Conservation (phyloP, 106 monocot genomes). For the Apostasia shenzhenica region DNA sequence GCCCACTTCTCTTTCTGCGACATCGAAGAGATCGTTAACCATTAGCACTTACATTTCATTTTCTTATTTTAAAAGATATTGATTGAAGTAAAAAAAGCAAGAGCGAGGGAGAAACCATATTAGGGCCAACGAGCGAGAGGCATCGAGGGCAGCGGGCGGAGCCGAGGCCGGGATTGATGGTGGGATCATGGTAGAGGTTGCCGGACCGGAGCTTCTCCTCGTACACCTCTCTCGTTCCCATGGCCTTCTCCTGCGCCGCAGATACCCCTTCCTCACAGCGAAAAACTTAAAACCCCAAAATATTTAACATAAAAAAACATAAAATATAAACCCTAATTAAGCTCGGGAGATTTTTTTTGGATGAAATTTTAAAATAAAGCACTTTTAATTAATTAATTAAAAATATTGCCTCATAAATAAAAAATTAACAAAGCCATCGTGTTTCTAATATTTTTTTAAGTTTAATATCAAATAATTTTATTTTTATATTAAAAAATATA, state of each 20-base stretch:
- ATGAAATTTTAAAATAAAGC: too few relatives aligned
- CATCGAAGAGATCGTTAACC: neutral
- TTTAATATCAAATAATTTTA: too few relatives aligned
- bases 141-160: constrained; percentile 89
- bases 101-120: constrained; percentile 16
- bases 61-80: neutral
- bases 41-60: neutral
- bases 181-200: constrained; percentile 76
- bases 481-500: too few relatives aligned
- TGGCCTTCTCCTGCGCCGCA: neutral
- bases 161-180: constrained; percentile 87
- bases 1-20: constrained; percentile 60
- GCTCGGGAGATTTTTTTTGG: too few relatives aligned
- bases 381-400: too few relatives aligned
- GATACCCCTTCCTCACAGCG: neutral
- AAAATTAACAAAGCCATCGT: too few relatives aligned
- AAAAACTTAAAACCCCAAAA: too few relatives aligned
- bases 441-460: too few relatives aligned
- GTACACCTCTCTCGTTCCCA: constrained; percentile 94
- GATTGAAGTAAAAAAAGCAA: neutral
- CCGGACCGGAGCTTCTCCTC: constrained; percentile 90
- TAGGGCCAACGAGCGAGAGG: constrained; percentile 68
- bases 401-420: too few relatives aligned
- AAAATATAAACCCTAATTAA: too few relatives aligned
- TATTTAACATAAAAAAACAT: too few relatives aligned